A percentile compares a stretch with the other conserved stretches of the same genome.
These are phyloP conservation scores for Phyllosticta citrichinensis DNA, from an alignment of 2,329 filamentous ascomycete species.

Conservation along the genomic window DNA sequence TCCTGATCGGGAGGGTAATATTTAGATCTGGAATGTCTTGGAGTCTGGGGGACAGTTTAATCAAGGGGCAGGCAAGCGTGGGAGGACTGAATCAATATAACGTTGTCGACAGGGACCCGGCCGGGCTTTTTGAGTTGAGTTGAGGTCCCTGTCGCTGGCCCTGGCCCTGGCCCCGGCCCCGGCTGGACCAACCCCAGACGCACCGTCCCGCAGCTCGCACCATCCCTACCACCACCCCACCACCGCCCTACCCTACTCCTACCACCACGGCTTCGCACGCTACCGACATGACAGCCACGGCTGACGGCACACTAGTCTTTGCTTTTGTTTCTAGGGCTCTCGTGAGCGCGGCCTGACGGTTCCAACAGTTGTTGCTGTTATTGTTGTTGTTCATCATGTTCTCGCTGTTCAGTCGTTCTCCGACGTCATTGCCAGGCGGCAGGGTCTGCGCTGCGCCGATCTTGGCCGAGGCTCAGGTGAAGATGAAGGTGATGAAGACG, in stretches of 20 bases:
- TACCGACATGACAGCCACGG: background rate
- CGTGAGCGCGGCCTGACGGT: background rate
- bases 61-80: background rate
- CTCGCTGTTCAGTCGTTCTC: background rate
- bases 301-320: background rate
- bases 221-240: background rate
- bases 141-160: too few species aligned
- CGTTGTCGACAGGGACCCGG: background rate
- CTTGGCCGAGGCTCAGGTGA: background rate
- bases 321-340: background rate
- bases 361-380: background rate
- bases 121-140: background rate
- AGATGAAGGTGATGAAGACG: background rate
- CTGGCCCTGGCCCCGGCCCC: background rate
- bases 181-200: background rate
- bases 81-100: background rate
- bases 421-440: background rate
- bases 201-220: background rate
- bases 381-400: background rate
- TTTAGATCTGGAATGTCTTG: background rate
- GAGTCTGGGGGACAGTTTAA: background rate
- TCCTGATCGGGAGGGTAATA: background rate
- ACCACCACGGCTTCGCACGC: too few species aligned
- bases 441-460: background rate
- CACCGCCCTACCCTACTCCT: too few species aligned